Percentiles rank a stretch among this genome's conserved stretches.
phyloP scores from a whole-genome alignment of 192 early-diverging fungal genomes.

The Coemansia furcata region DNA sequence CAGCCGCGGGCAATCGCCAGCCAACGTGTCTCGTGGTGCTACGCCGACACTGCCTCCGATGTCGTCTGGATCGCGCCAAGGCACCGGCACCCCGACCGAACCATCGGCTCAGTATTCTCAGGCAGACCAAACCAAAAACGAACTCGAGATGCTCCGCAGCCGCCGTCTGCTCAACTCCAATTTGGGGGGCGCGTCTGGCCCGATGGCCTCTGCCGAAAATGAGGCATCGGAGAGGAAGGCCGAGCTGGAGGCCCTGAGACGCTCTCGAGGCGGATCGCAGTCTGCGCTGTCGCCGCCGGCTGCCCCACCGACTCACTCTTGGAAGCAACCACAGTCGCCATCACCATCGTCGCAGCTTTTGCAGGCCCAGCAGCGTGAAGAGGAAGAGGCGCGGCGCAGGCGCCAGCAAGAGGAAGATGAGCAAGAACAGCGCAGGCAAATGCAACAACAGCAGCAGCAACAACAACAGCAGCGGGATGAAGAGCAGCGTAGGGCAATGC shows the following conservation, averaged over 20 bases:
- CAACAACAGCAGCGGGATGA: constrained; percentile 37
- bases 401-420: constrained; percentile 37
- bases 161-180: constrained; percentile 39
- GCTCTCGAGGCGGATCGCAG: constrained; percentile 36
- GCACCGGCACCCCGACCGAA: constrained; percentile 23
- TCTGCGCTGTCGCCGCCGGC: constrained; percentile 17
- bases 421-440: constrained; percentile 3
- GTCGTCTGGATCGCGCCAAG: constrained; percentile 19
- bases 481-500: constrained; percentile 29
- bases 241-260: constrained; percentile 42
- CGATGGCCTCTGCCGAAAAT: constrained; percentile 1
- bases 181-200: constrained; percentile 19
- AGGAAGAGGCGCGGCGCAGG: constrained; percentile 19
- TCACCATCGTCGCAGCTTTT: constrained; percentile 11
- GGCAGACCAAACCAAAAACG: constrained; percentile 52
- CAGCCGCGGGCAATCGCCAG: constrained; percentile 36
- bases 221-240: constrained; percentile 31
- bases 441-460: constrained; percentile 14
- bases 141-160: constrained; percentile 51
- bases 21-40: constrained; percentile 14
- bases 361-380: constrained; percentile 15
- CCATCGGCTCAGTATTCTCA: constrained; percentile 38
- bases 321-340: constrained; percentile 14
- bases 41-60: constrained; percentile 8
- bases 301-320: constrained; percentile 27